A percentile compares a stretch with the other conserved stretches of the same genome.
phyloP scores from a whole-genome alignment of 495 filamentous ascomycete species.

The Talaromyces wortmannii region DNA sequence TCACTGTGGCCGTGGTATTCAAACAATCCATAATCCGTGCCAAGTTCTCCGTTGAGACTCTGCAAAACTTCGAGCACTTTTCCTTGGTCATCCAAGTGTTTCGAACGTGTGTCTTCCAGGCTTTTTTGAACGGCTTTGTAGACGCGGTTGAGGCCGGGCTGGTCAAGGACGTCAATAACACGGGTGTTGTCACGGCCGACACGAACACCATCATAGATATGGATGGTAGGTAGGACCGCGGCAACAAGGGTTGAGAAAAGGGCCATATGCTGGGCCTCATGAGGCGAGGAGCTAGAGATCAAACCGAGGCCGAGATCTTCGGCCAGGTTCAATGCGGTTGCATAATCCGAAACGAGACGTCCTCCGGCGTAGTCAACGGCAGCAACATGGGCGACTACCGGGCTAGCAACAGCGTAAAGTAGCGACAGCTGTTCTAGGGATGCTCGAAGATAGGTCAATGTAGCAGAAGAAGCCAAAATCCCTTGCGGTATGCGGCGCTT shows the following conservation, averaged over 20 bases:
- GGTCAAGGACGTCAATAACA: conserved; percentile 78
- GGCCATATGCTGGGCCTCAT: conserved; percentile 94
- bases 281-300: conserved; percentile 74
- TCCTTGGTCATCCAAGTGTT: conserved; percentile 64
- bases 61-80: conserved; percentile 69
- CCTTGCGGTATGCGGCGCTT: conserved; percentile 89
- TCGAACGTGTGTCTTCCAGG: conserved; percentile 52
- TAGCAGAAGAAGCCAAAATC: conserved; percentile 77
- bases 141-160: conserved; percentile 57
- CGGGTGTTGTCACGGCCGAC: conserved; percentile 79
- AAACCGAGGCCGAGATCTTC: conserved; percentile 88
- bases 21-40: conserved; percentile 85
- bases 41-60: conserved; percentile 85
- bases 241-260: conserved; percentile 82
- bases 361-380: conserved; percentile 78
- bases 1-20: conserved; percentile 86
- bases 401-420: conserved; percentile 82
- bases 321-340: conserved; percentile 68
- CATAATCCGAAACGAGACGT: conserved; percentile 81
- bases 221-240: conserved; percentile 72
- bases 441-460: conserved; percentile 71
- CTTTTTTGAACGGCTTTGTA: conserved; percentile 63
- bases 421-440: conserved; percentile 83
- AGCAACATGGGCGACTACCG: conserved; percentile 89
- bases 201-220: conserved; percentile 87